Conservation (phyloP, 148 eudicot genomes). For the Tetragonia tetragonoides region DNA sequence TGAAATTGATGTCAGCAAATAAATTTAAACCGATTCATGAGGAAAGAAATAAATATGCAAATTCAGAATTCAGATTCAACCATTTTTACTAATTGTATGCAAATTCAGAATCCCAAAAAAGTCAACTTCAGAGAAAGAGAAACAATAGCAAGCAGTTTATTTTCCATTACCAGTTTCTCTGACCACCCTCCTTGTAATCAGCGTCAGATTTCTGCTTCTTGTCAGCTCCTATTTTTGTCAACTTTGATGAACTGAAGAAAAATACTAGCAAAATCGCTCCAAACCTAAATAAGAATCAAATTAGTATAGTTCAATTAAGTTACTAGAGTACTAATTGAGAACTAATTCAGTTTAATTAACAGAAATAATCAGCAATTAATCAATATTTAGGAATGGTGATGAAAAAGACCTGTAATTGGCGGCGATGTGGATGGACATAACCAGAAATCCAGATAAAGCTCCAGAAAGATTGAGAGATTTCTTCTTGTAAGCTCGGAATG, state of each 20-base stretch:
- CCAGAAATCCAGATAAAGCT: conserved; percentile 59
- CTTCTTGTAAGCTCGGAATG: conserved; percentile 59
- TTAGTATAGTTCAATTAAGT: background rate
- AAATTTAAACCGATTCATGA: no score
- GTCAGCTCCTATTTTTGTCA: conserved; percentile 79
- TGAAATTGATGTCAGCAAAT: no score
- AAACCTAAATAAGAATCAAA: conserved; percentile 38
- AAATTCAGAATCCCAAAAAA: background rate
- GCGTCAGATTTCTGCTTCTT: conserved; percentile 68
- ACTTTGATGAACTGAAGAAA: conserved; percentile 79
- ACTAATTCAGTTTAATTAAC: background rate
- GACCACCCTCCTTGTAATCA: conserved; percentile 93
- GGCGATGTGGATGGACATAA: conserved; percentile 69
- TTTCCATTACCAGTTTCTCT: conserved; percentile 70
- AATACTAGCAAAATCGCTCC: conserved; percentile 81
- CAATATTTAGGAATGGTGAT: background rate
- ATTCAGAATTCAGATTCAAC: no score
- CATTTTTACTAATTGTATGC: no score
- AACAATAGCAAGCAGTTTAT: no score
- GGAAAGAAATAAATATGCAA: no score
- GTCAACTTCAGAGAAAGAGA: background rate
- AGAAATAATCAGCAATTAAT: background rate
- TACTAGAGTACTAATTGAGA: background rate
- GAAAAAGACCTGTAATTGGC: conserved; percentile 56
- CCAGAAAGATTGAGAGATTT: conserved; percentile 83